A percentile compares a stretch with the other conserved stretches of the same genome.
Evolutionary conservation across 495 filamentous ascomycete species (phyloP).

Genomic region (Penicillium egyptiacum): DNA sequence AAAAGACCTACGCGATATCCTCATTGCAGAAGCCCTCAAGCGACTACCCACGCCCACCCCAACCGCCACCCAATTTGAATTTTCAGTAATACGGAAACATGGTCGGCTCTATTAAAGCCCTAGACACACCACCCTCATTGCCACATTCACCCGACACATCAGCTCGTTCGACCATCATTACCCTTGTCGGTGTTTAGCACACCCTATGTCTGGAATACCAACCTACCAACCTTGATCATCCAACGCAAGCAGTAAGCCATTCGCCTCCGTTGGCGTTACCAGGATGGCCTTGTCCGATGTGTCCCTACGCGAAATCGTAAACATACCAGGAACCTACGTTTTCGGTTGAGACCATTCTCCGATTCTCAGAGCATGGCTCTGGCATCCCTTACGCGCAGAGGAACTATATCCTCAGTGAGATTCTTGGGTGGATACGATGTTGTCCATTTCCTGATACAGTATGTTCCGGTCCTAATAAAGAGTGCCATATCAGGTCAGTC

Average conservation of each 20-base stretch:
- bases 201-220: background rate
- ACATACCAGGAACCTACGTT: background rate
- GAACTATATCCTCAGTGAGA: slow-evolving; percentile 8
- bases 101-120: background rate
- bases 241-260: background rate
- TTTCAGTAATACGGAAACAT: background rate
- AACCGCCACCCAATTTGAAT: background rate
- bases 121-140: background rate
- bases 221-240: background rate
- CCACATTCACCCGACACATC: background rate
- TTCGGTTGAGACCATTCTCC: background rate
- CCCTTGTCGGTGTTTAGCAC: background rate
- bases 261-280: background rate
- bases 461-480: background rate
- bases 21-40: background rate
- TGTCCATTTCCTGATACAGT: background rate
- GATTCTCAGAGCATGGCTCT: background rate
- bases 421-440: slow-evolving; percentile 9
- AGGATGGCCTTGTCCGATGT: background rate
- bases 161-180: background rate
- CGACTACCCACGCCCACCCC: background rate
- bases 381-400: slow-evolving; percentile 5
- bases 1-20: background rate
- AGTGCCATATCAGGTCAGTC: background rate
- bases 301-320: background rate